phyloP scores from a whole-genome alignment of 805 yeast species.

The Saccharomyces jurei region DNA sequence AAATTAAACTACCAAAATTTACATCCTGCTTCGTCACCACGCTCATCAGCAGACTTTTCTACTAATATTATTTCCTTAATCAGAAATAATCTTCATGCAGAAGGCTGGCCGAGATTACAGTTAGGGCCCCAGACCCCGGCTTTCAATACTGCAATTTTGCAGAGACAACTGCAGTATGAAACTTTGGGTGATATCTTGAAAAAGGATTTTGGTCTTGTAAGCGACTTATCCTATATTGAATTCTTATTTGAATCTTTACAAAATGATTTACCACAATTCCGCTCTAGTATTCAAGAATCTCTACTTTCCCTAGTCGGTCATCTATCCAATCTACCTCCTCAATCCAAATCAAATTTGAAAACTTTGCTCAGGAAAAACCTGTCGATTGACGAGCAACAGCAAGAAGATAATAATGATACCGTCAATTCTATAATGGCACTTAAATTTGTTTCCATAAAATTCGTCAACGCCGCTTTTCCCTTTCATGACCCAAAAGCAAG shows the following conservation, averaged over 20 bases:
- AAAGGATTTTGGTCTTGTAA: slow-evolving; percentile 35
- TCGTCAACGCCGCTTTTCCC: slow-evolving; percentile 51
- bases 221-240: slow-evolving; percentile 45
- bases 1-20: slow-evolving; percentile 22
- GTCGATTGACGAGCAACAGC: slow-evolving; percentile 25
- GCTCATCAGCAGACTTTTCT: slow-evolving; percentile 23
- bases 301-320: slow-evolving; percentile 50
- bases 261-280: slow-evolving; percentile 54
- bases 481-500: slow-evolving; percentile 65
- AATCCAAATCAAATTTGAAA: slow-evolving; percentile 38
- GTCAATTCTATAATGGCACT: slow-evolving; percentile 37
- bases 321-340: slow-evolving; percentile 34
- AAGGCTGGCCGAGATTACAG: slow-evolving; percentile 53
- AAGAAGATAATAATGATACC: slow-evolving; percentile 17
- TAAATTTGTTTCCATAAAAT: slow-evolving; percentile 60
- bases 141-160: slow-evolving; percentile 34
- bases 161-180: slow-evolving; percentile 65
- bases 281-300: slow-evolving; percentile 64
- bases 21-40: slow-evolving; percentile 4
- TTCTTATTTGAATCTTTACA: slow-evolving; percentile 66
- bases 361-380: slow-evolving; percentile 32
- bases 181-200: slow-evolving; percentile 62
- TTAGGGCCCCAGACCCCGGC: slow-evolving; percentile 28
- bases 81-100: slow-evolving; percentile 43
- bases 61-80: slow-evolving; percentile 43